Conservation (phyloP, 2,329 filamentous ascomycete species). For the Orbilia oligospora region DNA sequence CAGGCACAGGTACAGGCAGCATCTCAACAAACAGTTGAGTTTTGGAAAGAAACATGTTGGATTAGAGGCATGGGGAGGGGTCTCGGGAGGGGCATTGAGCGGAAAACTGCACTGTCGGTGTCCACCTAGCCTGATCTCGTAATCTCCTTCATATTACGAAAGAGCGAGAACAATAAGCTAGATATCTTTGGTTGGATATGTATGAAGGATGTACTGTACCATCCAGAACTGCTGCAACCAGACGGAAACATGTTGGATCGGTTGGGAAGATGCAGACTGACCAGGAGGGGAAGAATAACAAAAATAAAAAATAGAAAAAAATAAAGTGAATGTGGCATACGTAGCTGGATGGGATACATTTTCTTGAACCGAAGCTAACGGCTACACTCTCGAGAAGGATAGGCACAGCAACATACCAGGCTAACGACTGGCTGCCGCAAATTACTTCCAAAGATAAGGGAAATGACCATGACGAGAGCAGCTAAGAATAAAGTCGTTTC, state of each 20-base stretch:
- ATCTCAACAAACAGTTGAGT: conserved; percentile 24
- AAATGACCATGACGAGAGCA: conserved; percentile 28
- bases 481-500: conserved; percentile 44
- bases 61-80: conserved; percentile 20
- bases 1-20: conserved; percentile 14
- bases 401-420: conserved; percentile 29
- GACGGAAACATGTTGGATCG: conserved; percentile 36
- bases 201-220: not conserved
- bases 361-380: conserved; percentile 23
- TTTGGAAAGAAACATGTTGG: conserved; percentile 42
- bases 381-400: conserved; percentile 15
- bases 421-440: conserved; percentile 30
- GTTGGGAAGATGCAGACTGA: conserved; percentile 20
- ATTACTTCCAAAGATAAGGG: conserved; percentile 36
- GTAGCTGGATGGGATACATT: conserved; percentile 28
- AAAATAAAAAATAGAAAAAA: too few species aligned
- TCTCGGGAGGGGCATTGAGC: conserved; percentile 45
- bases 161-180: conserved; percentile 22
- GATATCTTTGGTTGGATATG: conserved; percentile 32
- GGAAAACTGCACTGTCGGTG: conserved; percentile 40
- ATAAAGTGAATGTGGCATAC: conserved; percentile 32
- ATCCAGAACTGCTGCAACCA: conserved; percentile 1
- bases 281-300: not conserved
- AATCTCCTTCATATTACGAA: conserved; percentile 50
- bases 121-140: conserved; percentile 40